Evolutionary conservation across 306 rosid genomes (phyloP).

Genomic region (Prunus salicina): DNA sequence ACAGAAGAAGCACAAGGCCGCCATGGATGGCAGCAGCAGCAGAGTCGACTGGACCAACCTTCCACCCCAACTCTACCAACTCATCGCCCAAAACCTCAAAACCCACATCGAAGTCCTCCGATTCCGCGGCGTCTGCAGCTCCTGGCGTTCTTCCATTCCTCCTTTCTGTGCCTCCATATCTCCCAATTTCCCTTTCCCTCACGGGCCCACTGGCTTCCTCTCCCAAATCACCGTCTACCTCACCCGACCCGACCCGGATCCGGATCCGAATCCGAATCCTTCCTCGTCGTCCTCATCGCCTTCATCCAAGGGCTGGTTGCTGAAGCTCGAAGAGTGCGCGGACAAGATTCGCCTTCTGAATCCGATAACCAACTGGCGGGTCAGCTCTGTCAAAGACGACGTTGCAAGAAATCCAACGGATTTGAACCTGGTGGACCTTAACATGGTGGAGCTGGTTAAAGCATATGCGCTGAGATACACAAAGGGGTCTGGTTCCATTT

Average conservation of each 20-base stretch:
- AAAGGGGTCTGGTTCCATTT: neutral
- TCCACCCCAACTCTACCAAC: neutral
- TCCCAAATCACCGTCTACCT: conserved; percentile 20
- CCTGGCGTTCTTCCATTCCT: conserved; percentile 24
- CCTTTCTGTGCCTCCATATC: neutral
- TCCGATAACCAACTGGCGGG: conserved; percentile 15
- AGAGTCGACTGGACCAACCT: neutral
- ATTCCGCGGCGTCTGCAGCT: conserved; percentile 1
- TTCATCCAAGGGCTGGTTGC: conserved; percentile 14
- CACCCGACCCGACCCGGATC: neutral
- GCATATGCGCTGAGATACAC: conserved; percentile 14
- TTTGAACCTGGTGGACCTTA: conserved; percentile 17
- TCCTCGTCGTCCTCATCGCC: neutral
- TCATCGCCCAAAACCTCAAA: neutral
- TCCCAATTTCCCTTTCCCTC: conserved; percentile 3
- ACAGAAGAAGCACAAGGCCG: neutral
- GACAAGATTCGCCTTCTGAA: conserved; percentile 24
- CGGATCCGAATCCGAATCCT: neutral
- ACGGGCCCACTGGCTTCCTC: conserved; percentile 11
- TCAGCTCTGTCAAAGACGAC: neutral
- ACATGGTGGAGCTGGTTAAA: conserved; percentile 16
- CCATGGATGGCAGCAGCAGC: neutral
- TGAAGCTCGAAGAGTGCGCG: conserved; percentile 27
- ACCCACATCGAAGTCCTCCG: neutral
- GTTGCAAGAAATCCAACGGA: neutral